Evolutionary conservation across 1,284 basidiomycete genomes (phyloP).

Genomic region (Sporisorium iseilematis-ciliati): DNA sequence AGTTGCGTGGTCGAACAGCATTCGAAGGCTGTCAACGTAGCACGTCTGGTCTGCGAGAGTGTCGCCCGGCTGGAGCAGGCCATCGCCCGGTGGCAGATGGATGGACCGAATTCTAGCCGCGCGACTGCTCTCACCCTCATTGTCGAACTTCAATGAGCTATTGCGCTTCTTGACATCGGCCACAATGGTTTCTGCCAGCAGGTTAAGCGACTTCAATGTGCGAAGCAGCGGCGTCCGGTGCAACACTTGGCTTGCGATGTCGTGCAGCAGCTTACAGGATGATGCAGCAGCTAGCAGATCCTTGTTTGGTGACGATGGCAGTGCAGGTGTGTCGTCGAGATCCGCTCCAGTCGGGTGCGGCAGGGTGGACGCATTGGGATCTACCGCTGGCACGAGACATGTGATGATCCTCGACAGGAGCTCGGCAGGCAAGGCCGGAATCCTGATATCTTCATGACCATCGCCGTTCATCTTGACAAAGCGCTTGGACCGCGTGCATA

Average conservation of each 20-base stretch:
- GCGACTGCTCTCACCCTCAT: not conserved
- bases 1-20: slow-evolving; percentile 28
- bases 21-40: slow-evolving; percentile 34
- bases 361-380: slow-evolving; percentile 29
- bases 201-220: slow-evolving; percentile 25
- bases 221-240: slow-evolving; percentile 27
- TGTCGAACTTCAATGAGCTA: not conserved
- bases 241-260: slow-evolving; percentile 12
- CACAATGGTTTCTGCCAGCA: slow-evolving; percentile 24
- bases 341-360: slow-evolving; percentile 19
- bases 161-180: slow-evolving; percentile 16
- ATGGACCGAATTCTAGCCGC: slow-evolving; percentile 19
- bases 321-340: slow-evolving; percentile 19
- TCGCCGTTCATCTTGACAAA: not conserved
- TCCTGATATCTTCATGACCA: not conserved
- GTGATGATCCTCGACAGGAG: slow-evolving; percentile 30
- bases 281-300: slow-evolving; percentile 22
- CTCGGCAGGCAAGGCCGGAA: slow-evolving; percentile 35
- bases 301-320: slow-evolving; percentile 14
- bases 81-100: slow-evolving; percentile 38
- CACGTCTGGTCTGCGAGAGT: slow-evolving; percentile 35
- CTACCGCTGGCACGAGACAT: slow-evolving; percentile 18
- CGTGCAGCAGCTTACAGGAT: slow-evolving; percentile 18
- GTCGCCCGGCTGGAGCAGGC: slow-evolving; percentile 36
- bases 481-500: not conserved